Percentiles rank a stretch among this genome's conserved stretches.
Evolutionary conservation across 495 filamentous ascomycete genomes (phyloP).

Genomic region (Neurospora africana): DNA sequence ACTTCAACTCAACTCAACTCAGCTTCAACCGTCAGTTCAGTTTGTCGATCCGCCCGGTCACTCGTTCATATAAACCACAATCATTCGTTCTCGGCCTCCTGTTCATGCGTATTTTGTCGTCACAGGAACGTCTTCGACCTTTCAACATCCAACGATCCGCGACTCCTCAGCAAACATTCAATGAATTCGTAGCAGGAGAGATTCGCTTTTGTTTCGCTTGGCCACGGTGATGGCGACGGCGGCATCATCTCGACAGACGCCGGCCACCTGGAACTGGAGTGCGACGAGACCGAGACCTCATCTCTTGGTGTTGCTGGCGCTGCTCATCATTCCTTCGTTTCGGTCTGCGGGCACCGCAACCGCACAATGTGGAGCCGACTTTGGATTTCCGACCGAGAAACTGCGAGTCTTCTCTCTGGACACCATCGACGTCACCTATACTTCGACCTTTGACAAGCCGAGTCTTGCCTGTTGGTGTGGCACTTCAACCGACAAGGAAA

Average conservation of each 20-base stretch:
- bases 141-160: neutral
- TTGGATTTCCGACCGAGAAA: slow-evolving; percentile 9
- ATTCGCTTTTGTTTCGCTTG: slow-evolving; percentile 10
- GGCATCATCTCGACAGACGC: neutral
- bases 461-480: slow-evolving; percentile 18
- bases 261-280: neutral
- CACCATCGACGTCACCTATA: slow-evolving; percentile 19
- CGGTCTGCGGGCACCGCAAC: slow-evolving; percentile 9
- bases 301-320: slow-evolving; percentile 1
- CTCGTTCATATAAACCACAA: neutral
- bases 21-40: neutral
- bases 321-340: slow-evolving; percentile 9
- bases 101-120: neutral
- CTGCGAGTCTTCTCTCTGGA: slow-evolving; percentile 9
- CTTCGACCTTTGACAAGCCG: slow-evolving; percentile 14
- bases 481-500: neutral
- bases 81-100: neutral
- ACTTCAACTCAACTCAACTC: neutral
- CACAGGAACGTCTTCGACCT: neutral
- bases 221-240: slow-evolving; percentile 21
- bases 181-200: slow-evolving; percentile 11
- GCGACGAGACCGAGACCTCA: neutral
- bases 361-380: slow-evolving; percentile 10
- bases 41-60: neutral
- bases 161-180: neutral